Evolutionary conservation across 78 protist species (phyloP).

Genomic region (Planoprotostelium fungivorum): DNA sequence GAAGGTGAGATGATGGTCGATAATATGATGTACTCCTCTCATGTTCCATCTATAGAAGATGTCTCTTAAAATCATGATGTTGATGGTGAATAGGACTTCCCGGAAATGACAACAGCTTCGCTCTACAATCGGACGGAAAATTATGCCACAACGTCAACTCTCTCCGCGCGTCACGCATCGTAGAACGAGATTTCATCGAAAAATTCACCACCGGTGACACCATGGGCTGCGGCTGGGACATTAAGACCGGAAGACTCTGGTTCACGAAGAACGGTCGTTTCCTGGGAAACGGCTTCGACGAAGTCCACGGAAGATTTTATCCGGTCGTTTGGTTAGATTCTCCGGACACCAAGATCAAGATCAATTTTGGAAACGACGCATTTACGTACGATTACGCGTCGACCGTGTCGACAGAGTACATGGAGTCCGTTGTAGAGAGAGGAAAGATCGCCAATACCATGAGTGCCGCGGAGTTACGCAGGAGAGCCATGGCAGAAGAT

Average conservation of each 20-base stretch:
- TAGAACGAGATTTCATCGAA: background rate
- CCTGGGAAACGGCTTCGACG: conserved; percentile 56
- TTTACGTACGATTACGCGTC: conserved; percentile 36
- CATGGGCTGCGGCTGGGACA: conserved; percentile 60
- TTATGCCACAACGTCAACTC: background rate
- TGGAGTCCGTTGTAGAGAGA: background rate
- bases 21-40: too few relatives aligned
- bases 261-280: conserved; percentile 61
- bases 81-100: background rate
- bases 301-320: conserved; percentile 42
- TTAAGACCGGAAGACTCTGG: conserved; percentile 36
- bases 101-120: background rate
- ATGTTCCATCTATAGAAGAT: too few relatives aligned
- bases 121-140: background rate
- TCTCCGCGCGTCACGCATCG: background rate
- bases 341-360: background rate
- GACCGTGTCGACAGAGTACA: conserved; percentile 1
- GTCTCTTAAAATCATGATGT: too few relatives aligned
- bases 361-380: conserved; percentile 48
- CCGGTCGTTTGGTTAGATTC: conserved; percentile 34
- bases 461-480: background rate
- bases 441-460: background rate
- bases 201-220: conserved; percentile 38
- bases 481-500: conserved; percentile 2
- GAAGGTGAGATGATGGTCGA: too few relatives aligned